Base-by-base conservation (phyloP, 805 yeast species). In the Wickerhamomyces chambardii region DNA sequence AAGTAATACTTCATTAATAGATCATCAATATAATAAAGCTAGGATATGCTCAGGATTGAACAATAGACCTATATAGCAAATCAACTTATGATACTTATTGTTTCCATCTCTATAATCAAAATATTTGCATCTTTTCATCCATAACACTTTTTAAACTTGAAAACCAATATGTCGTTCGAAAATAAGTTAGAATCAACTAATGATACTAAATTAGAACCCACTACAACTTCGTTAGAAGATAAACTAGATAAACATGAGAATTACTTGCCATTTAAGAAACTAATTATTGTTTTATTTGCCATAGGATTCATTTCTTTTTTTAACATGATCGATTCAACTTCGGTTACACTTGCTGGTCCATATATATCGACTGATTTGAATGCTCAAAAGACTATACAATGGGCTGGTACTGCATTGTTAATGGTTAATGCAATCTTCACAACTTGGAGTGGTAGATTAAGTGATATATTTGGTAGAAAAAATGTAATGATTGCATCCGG, bases 401-500 rank as follows among this genome's bases (percentile, higher is more conserved):
- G 82, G 81, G 77, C 75, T 0, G 78, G 78, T 11, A 68, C 80
- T 0, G 66, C 78, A 3, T 51, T 67, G 14, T 51, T 72, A 22
- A 63, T 75, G 34, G 73, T 77, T 5, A 66, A 65, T 34, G 61
- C 75, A 6, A 66, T 67, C 6, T 70, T 72, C 41, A 78, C 73
- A 44, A 70, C 71, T 4, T 47, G 73, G 10, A 63, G 67, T 33
- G 81, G 81, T 2, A 54, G 81, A 24, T 47, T 72, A 18, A 64
- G 76, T 2, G 81, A 75, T 47, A 70, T 74, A 9, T 70, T 73
- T 47, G 78, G 77, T 6, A 50, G 80, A 31, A 73, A 72, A 39
- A 42, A 45, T 26, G 59, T 72, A 8, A 47, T 75, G 26, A 37
- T 71, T 28, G 38, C 48, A 2, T 59, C 70, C 26, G 50, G 70